Percentiles rank a stretch among this genome's conserved stretches.
These are phyloP conservation scores for Dryas octopetala DNA, from an alignment of 306 rosid species.

Conservation along the genomic window DNA sequence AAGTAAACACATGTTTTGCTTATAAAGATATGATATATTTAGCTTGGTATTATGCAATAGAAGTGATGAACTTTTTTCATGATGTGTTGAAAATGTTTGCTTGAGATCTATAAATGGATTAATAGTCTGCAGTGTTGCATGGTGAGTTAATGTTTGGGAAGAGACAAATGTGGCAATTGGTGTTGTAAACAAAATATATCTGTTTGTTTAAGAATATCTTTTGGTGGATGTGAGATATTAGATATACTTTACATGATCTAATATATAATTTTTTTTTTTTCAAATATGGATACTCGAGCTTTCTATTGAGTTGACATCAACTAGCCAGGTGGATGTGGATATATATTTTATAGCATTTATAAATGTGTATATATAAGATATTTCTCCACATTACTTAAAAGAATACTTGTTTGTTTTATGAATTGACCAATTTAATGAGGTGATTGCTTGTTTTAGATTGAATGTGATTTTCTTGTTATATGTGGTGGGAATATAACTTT, in stretches of 20 bases:
- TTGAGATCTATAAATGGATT: neutral
- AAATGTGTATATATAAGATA: too few relatives aligned
- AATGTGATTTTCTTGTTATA: too few relatives aligned
- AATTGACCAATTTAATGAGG: too few relatives aligned
- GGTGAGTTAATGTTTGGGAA: neutral
- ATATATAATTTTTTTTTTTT: too few relatives aligned
- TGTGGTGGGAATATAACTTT: too few relatives aligned
- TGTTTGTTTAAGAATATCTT: neutral
- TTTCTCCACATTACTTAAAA: too few relatives aligned
- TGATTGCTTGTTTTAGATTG: too few relatives aligned
- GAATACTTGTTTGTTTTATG: too few relatives aligned
- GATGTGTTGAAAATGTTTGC: neutral
- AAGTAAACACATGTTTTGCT: neutral
- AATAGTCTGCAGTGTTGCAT: neutral
- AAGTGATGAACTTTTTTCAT: neutral
- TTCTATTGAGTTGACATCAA: neutral
- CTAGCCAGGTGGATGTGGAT: neutral
- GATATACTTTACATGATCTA: neutral
- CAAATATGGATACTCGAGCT: neutral
- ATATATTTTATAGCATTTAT: neutral
- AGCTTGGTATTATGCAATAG: neutral
- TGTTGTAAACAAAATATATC: neutral
- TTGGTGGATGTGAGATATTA: neutral
- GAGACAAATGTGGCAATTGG: neutral
- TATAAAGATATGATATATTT: neutral